Evolutionary conservation across 495 filamentous ascomycete genomes (phyloP), one percentile per base, ranked within the genome.

Genomic region (Tuber borchii): DNA sequence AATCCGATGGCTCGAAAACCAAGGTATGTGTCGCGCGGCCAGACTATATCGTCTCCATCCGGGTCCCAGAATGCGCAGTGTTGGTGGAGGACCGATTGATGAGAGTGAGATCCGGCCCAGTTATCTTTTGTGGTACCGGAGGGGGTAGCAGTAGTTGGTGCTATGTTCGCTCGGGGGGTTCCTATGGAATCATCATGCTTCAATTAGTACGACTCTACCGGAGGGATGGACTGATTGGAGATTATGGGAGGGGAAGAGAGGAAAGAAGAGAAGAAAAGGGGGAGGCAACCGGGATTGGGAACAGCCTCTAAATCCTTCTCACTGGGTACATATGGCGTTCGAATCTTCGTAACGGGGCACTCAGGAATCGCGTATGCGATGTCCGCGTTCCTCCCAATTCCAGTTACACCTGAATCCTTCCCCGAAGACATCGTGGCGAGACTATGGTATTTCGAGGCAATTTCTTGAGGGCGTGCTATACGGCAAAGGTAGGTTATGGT

Each of bases 1-100:
- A 88, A 89, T 46, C 88, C 88, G 1, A 89, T 78, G 8, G 82
- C 82, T 40, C 84, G 85, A 81, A 90, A 89, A 12, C 88, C 88
- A 19, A n/a, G 71, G 83, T 85, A 89, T 6, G 86, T 88, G 74
- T 90, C 87, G 61, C 76, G 79, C 0, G 88, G 88, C 80, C 81
- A 87, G 79, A 90, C 88, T 17, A 86, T 81, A 43, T 85, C 86
- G 80, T 90, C 88, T 39, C 76, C 72, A 78, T 88, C 86, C 39
- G 78, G 77, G 78, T 88, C 88, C 83, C 85, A 90, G 83, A 88
- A 89, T 73, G 84, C 82, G 75, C 86, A 80, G 81, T 89, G 88
- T 78, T 88, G 88, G 78, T 88, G 87, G 19, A 84, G 70, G 31
- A 83, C 73, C 69, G 76, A 72, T 74, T 74, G 48, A n/a, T 69